Conservation (phyloP, 1,284 basidiomycete genomes). For the Pyrrhoderma lamaoense region DNA sequence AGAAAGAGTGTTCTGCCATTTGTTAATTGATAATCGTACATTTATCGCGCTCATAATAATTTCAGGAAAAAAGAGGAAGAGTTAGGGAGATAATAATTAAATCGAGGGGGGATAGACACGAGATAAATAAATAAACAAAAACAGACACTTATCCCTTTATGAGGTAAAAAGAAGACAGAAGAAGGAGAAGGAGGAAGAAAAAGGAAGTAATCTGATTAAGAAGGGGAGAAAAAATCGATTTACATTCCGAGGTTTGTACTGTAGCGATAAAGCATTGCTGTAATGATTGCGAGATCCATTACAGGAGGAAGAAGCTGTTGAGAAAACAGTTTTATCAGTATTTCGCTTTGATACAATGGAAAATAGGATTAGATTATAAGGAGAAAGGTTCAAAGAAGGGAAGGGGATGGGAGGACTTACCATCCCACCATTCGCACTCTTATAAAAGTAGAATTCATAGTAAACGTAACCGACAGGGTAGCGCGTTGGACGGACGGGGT, state of each 20-base stretch:
- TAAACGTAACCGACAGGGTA: conserved; percentile 79
- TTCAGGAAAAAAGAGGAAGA: too few relatives aligned
- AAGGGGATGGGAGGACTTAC: conserved; percentile 42
- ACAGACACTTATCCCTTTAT: too few relatives aligned
- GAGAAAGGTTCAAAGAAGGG: conserved; percentile 16
- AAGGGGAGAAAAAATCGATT: conserved; percentile 19
- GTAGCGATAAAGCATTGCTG: conserved; percentile 76
- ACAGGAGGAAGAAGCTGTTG: conserved; percentile 73
- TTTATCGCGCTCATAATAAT: too few relatives aligned
- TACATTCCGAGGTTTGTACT: conserved; percentile 61
- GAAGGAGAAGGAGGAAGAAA: conserved; percentile 52
- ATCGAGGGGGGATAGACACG: too few relatives aligned
- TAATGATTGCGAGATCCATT: conserved; percentile 79
- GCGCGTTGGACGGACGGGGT: conserved; percentile 62
- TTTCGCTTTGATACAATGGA: neutral
- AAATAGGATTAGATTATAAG: conserved; percentile 1
- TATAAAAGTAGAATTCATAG: conserved; percentile 74
- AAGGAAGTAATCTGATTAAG: neutral
- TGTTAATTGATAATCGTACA: too few relatives aligned
- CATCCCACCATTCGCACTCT: conserved; percentile 61
- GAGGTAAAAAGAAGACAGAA: too few relatives aligned
- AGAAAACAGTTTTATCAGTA: neutral
- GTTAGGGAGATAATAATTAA: too few relatives aligned
- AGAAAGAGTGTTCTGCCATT: too few relatives aligned
- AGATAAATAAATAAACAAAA: too few relatives aligned